Conservation (phyloP, 2,329 filamentous ascomycete genomes). For the Camillea tinctor region DNA sequence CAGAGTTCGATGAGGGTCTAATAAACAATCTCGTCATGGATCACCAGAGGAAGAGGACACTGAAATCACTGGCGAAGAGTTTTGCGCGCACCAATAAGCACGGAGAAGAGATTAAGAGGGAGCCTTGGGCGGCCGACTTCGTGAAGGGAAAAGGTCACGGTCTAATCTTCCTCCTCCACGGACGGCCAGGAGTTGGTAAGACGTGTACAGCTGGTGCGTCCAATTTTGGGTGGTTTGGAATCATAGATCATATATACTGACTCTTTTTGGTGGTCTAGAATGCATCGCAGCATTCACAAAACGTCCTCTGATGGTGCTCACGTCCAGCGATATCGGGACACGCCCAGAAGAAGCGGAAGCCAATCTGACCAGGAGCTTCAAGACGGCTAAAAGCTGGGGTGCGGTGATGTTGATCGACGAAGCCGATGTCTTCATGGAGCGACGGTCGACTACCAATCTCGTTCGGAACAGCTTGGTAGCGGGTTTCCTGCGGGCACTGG, state of each 20-base stretch:
- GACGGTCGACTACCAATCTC: conserved; percentile 26
- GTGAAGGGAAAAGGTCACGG: conserved; percentile 25
- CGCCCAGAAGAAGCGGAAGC: neutral
- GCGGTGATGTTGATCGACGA: conserved; percentile 35
- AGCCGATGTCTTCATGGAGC: conserved; percentile 38
- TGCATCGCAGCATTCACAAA: conserved; percentile 34
- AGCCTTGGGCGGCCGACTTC: conserved; percentile 23
- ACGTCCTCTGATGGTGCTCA: conserved; percentile 32
- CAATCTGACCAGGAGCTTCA: conserved; percentile 16
- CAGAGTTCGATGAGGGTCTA: conserved; percentile 28
- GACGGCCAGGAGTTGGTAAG: conserved; percentile 25
- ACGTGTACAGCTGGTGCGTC: conserved; percentile 32
- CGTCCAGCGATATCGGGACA: conserved; percentile 27
- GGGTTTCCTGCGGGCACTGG: conserved; percentile 31
- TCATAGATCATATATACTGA: neutral
- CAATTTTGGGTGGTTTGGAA: too few species aligned
- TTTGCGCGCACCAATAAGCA: conserved; percentile 22
- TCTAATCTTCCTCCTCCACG: conserved; percentile 25
- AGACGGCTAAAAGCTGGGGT: conserved; percentile 23
- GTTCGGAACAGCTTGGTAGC: conserved; percentile 30
- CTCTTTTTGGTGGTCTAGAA: conserved; percentile 19
- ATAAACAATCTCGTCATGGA: conserved; percentile 34
- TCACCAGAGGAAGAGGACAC: conserved; percentile 15
- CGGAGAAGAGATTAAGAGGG: conserved; percentile 8
- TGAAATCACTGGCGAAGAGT: conserved; percentile 31